Evolutionary conservation across 1,284 basidiomycete species (phyloP).

Genomic region (Lignosus rhinocerotis): DNA sequence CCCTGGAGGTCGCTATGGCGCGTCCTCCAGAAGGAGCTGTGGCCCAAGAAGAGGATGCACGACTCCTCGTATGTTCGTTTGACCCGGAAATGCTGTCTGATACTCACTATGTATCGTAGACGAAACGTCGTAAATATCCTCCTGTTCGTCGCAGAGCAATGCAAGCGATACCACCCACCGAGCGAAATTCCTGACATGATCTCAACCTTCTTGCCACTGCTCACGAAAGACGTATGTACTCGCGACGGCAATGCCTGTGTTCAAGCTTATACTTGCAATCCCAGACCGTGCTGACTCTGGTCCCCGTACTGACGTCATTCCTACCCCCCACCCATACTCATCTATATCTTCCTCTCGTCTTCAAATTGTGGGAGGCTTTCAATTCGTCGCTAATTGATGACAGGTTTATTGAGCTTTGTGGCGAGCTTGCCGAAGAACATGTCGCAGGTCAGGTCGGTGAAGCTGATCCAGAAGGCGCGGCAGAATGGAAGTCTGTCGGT

Average conservation of each 20-base stretch:
- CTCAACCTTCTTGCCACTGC: constrained; percentile 64
- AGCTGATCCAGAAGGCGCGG: constrained; percentile 53
- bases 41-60: constrained; percentile 64
- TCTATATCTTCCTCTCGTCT: constrained; percentile 71
- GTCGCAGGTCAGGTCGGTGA: constrained; percentile 59
- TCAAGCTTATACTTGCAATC: constrained; percentile 8
- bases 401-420: constrained; percentile 81
- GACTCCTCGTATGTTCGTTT: constrained; percentile 44
- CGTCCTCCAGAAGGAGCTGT: constrained; percentile 69
- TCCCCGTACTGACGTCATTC: constrained; percentile 76
- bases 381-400: constrained; percentile 83
- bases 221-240: constrained; percentile 61
- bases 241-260: not conserved
- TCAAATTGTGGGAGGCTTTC: constrained; percentile 86
- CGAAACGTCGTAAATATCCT: constrained; percentile 70
- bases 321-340: constrained; percentile 69
- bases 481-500: constrained; percentile 77
- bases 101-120: constrained; percentile 34
- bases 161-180: constrained; percentile 69
- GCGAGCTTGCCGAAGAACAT: constrained; percentile 77
- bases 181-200: constrained; percentile 74
- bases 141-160: constrained; percentile 71
- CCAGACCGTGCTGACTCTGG: constrained; percentile 64
- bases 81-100: not conserved
- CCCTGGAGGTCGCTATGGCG: constrained; percentile 78